phyloP scores from a whole-genome alignment of 495 filamentous ascomycete genomes.

The Xylona heveae region DNA sequence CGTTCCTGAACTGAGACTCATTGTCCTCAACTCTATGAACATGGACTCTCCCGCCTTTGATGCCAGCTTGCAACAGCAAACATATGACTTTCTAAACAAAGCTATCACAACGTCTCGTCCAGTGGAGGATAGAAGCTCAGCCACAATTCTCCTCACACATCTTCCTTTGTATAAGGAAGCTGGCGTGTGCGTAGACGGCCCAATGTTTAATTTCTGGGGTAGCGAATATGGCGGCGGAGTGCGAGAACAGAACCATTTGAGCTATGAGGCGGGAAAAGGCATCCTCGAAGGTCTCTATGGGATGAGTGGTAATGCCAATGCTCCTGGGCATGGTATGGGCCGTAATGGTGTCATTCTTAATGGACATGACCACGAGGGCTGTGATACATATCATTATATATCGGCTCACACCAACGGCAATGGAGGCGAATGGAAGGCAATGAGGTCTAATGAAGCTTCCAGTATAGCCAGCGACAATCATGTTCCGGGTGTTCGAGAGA shows the following conservation, averaged over 20 bases:
- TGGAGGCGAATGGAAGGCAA: slow-evolving; percentile 21
- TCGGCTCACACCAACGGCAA: slow-evolving; percentile 11
- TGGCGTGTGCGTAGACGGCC: slow-evolving; percentile 68
- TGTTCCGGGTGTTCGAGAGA: slow-evolving; percentile 48
- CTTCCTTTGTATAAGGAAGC: slow-evolving; percentile 69
- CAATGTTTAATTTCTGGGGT: slow-evolving; percentile 52
- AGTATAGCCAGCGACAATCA: slow-evolving; percentile 14
- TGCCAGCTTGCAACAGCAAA: slow-evolving; percentile 38
- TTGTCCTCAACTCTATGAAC: slow-evolving; percentile 79
- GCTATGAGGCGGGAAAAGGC: slow-evolving; percentile 35
- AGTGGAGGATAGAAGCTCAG: slow-evolving; percentile 41
- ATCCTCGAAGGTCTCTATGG: slow-evolving; percentile 68
- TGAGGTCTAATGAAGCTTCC: slow-evolving; percentile 18
- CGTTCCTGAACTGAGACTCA: slow-evolving; percentile 46
- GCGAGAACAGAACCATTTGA: slow-evolving; percentile 82
- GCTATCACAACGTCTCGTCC: slow-evolving; percentile 42
- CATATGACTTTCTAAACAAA: slow-evolving; percentile 57
- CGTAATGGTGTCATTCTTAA: slow-evolving; percentile 60
- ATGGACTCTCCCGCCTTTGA: slow-evolving; percentile 64
- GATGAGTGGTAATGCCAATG: slow-evolving; percentile 35
- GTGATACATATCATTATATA: slow-evolving; percentile 59
- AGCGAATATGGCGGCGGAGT: slow-evolving; percentile 41
- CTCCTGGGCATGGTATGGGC: slow-evolving; percentile 32
- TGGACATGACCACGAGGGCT: slow-evolving; percentile 88
- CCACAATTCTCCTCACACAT: slow-evolving; percentile 76